Conservation (phyloP, 2,329 filamentous ascomycete genomes). For the Sphaerulina musiva region DNA sequence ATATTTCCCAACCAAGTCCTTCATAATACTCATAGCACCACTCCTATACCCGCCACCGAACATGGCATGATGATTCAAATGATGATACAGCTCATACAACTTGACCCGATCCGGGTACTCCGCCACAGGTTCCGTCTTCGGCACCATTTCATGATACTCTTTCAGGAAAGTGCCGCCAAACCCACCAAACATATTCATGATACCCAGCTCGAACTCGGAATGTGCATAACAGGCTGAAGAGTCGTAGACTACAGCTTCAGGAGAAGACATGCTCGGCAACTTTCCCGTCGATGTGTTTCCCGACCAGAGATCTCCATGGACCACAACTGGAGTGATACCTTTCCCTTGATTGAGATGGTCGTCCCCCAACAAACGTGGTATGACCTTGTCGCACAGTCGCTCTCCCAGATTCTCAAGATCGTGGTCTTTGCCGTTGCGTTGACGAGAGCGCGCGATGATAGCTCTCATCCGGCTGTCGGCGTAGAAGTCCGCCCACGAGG, state of each 20-base stretch:
- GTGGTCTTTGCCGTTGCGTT: conserved; percentile 57
- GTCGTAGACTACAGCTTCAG: conserved; percentile 76
- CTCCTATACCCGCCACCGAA: conserved; percentile 74
- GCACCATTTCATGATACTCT: conserved; percentile 69
- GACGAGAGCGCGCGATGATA: conserved; percentile 54
- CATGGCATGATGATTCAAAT: conserved; percentile 73
- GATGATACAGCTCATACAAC: conserved; percentile 82
- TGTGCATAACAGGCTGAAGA: conserved; percentile 77
- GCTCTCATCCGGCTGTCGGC: conserved; percentile 64
- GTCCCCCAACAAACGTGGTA: conserved; percentile 69
- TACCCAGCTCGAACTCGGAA: conserved; percentile 83
- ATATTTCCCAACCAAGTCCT: conserved; percentile 65
- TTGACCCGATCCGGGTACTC: conserved; percentile 80
- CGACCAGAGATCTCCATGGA: conserved; percentile 92
- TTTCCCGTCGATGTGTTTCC: conserved; percentile 68
- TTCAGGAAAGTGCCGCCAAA: conserved; percentile 65
- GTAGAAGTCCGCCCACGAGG: conserved; percentile 80
- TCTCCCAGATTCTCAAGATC: conserved; percentile 61
- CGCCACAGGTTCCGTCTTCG: conserved; percentile 69
- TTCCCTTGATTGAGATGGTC: conserved; percentile 55
- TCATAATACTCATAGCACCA: conserved; percentile 75
- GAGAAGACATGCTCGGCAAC: conserved; percentile 50
- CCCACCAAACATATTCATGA: conserved; percentile 95
- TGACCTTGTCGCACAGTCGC: conserved; percentile 55
- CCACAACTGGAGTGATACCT: conserved; percentile 65